Conservation (phyloP, 768 basidiomycete species). For the Gautieria morchelliformis region DNA sequence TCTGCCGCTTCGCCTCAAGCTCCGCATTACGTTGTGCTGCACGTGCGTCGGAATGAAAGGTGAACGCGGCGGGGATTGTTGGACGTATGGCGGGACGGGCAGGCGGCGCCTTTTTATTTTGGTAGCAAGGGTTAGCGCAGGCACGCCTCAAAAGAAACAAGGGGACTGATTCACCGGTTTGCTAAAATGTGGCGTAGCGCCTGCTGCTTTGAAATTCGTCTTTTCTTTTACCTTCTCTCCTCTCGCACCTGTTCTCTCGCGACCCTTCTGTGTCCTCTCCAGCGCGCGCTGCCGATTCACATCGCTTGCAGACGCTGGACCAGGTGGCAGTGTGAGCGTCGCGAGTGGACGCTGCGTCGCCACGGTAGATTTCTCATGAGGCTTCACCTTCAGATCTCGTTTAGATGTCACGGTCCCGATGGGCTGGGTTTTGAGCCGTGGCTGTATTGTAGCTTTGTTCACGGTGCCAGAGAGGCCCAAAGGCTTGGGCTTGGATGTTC, state of each 20-base stretch:
- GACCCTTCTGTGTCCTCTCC: background rate
- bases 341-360: background rate
- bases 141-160: background rate
- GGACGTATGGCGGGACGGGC: slow-evolving; percentile 13
- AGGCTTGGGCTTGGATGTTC: background rate
- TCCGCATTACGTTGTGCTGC: slow-evolving; percentile 37
- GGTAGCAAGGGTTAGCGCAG: background rate
- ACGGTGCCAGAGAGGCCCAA: background rate
- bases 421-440: background rate
- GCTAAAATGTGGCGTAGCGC: slow-evolving; percentile 18
- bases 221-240: background rate
- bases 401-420: background rate
- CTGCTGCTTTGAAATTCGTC: slow-evolving; percentile 11
- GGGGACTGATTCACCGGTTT: slow-evolving; percentile 24
- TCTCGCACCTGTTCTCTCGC: background rate
- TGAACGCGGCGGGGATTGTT: slow-evolving; percentile 43
- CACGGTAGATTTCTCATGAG: background rate
- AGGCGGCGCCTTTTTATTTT: slow-evolving; percentile 21
- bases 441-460: background rate
- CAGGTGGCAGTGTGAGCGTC: background rate
- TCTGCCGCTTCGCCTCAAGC: slow-evolving; percentile 23
- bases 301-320: slow-evolving; percentile 1
- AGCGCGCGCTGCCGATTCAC: slow-evolving; percentile 1
- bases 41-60: slow-evolving; percentile 41
- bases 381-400: background rate